Base-by-base conservation (phyloP, 805 yeast species). In the Torulaspora delbrueckii region DNA sequence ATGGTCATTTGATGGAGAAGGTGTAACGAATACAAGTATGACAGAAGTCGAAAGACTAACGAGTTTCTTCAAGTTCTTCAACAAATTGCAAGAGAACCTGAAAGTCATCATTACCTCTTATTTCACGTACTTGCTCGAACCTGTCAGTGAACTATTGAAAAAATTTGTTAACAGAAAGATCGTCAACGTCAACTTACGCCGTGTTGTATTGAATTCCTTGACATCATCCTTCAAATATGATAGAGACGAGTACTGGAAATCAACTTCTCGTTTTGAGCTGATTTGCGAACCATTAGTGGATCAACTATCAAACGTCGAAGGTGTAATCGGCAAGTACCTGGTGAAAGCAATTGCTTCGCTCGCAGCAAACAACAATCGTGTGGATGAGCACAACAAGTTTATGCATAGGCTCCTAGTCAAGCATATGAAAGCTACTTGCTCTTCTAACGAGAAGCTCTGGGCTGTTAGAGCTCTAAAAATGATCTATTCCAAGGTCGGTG, bases 221-320 rank as follows among this genome's bases (percentile, higher is more conserved):
- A 78, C 82, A 0, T 75, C 87, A 1, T 84, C 96, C 1, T 89
- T 93, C 72, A 86, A 82, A 58, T 84, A 81, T 59, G 97, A 91
- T 60, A 86, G 83, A 60, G 96, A 86, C 57, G 99, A 93, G 59
- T 93, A 86, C 70, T 93, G 99, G 99, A 83, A 85, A 47, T 80
- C 88, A 37, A 84, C 83, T 42, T 78, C 88, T 22, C 79, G 99
- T 62, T 93, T 88, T 62, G 95, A 85, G 32, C 68, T 79, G 42
- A 75, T 89, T 22, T 75, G 82, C 12, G 73, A 66, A 31, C 76
- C 84, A 3, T 73, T 93, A 51, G 69, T 85, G 47, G 68, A 68
- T 19, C 96, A 89, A 70, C 70, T 90, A 52, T 58, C 68, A 5
- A 78, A 75, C 56, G 76, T 87, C 50, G 95, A 87, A 56, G 82